Evolutionary conservation across 345 rosid species (phyloP).

Genomic region (Eutrema heterophyllum): DNA sequence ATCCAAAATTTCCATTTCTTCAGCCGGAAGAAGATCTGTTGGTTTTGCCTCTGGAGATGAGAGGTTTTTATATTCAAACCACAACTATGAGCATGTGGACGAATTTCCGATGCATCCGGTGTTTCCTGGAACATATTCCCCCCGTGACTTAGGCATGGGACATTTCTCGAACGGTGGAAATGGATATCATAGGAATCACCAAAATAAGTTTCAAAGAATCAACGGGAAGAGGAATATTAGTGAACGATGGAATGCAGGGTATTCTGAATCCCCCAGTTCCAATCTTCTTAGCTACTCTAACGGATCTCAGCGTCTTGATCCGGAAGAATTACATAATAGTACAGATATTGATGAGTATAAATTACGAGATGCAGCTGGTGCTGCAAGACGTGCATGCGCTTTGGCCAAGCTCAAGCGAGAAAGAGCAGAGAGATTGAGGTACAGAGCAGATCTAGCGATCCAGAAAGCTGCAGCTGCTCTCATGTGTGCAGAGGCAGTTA

Average conservation of each 20-base stretch:
- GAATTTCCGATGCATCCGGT: conserved; percentile 49
- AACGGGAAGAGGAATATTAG: conserved; percentile 46
- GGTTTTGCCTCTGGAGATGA: conserved; percentile 73
- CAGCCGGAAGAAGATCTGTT: conserved; percentile 68
- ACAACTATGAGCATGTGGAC: conserved; percentile 52
- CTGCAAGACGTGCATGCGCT: conserved; percentile 62
- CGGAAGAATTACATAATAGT: conserved; percentile 41
- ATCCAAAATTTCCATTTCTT: conserved; percentile 19
- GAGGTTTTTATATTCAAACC: conserved; percentile 40
- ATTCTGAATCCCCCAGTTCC: conserved; percentile 50
- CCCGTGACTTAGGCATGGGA: conserved; percentile 39
- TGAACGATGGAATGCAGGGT: conserved; percentile 43
- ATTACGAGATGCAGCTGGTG: conserved; percentile 69
- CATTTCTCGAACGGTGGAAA: conserved; percentile 41
- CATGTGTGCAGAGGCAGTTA: conserved; percentile 83
- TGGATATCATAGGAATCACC: conserved; percentile 44
- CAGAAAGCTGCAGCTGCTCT: conserved; percentile 90
- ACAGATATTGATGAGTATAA: conserved; percentile 60
- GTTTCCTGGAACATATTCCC: conserved; percentile 51
- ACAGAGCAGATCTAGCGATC: conserved; percentile 77
- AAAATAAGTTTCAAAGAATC: conserved; percentile 45
- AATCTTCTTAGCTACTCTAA: conserved; percentile 28
- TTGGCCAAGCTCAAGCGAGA: conserved; percentile 78
- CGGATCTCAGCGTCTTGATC: conserved; percentile 36
- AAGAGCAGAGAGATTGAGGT: conserved; percentile 68